phyloP scores from a whole-genome alignment of 352 stramenopile species.

The Globisporangium paddicum region DNA sequence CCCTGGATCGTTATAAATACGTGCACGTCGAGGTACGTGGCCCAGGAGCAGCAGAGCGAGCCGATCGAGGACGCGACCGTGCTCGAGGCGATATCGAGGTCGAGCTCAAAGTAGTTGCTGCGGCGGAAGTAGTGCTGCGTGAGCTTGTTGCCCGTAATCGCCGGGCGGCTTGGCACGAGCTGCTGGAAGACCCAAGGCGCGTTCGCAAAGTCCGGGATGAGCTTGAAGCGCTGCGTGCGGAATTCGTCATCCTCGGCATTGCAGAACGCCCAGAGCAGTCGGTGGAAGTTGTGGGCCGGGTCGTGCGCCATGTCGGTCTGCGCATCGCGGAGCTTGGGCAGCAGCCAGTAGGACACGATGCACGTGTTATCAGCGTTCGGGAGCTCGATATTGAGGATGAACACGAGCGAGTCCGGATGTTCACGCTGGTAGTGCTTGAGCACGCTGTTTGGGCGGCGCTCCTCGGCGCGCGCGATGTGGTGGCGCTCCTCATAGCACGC shows the following conservation, averaged over 20 bases:
- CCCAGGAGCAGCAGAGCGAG: slow-evolving; percentile 74
- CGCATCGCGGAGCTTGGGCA: slow-evolving; percentile 23
- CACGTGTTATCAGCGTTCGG: slow-evolving; percentile 66
- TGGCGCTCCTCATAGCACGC: slow-evolving; percentile 37
- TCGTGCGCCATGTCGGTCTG: slow-evolving; percentile 7
- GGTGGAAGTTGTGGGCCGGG: slow-evolving; percentile 40
- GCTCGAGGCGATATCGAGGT: slow-evolving; percentile 81
- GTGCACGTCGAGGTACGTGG: slow-evolving; percentile 69
- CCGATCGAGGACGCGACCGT: slow-evolving; percentile 74
- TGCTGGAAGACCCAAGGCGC: slow-evolving; percentile 81
- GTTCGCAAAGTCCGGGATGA: slow-evolving; percentile 84
- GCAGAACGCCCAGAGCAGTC: slow-evolving; percentile 52
- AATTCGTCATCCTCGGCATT: slow-evolving; percentile 40
- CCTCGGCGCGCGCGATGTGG: slow-evolving; percentile 51
- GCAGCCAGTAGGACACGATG: slow-evolving; percentile 76
- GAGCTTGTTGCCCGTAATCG: slow-evolving; percentile 82
- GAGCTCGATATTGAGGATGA: slow-evolving; percentile 85
- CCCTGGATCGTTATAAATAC: slow-evolving; percentile 80
- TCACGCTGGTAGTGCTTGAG: slow-evolving; percentile 36
- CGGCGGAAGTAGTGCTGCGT: slow-evolving; percentile 81
- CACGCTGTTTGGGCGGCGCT: slow-evolving; percentile 39
- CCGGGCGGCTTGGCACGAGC: slow-evolving; percentile 79
- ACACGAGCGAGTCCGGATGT: slow-evolving; percentile 63
- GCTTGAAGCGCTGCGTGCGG: slow-evolving; percentile 80
- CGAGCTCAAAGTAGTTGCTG: slow-evolving; percentile 83